Percentiles rank a stretch among this genome's conserved stretches.
These are phyloP conservation scores for Boletus tomentosulus DNA, from an alignment of 768 basidiomycete genomes.

Conservation along the genomic window DNA sequence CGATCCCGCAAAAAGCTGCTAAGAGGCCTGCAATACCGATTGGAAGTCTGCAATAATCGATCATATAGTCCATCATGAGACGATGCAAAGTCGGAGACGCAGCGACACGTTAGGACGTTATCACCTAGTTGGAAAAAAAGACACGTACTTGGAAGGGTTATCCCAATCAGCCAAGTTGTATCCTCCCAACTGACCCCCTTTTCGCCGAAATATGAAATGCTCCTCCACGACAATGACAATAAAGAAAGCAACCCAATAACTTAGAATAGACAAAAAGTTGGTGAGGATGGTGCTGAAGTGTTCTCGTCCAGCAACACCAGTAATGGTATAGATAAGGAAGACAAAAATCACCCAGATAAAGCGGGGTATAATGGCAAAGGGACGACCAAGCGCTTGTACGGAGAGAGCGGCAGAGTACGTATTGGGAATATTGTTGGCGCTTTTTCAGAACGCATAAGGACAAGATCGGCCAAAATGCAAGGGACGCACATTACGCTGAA, in stretches of 20 bases:
- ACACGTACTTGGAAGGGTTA: constrained; percentile 32
- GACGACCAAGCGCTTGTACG: constrained; percentile 41
- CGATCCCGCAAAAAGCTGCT: constrained; percentile 44
- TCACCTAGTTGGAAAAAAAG: too few relatives aligned
- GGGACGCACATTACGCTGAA: constrained; percentile 39
- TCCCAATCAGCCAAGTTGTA: constrained; percentile 52
- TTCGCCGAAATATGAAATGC: constrained; percentile 42
- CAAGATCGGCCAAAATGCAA: background rate
- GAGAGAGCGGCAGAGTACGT: constrained; percentile 47
- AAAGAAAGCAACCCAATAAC: constrained; percentile 47
- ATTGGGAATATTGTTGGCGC: constrained; percentile 39
- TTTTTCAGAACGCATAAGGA: constrained; percentile 8
- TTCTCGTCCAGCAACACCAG: constrained; percentile 40
- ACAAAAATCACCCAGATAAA: constrained; percentile 43
- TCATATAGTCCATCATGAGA: too few relatives aligned
- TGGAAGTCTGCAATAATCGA: constrained; percentile 38
- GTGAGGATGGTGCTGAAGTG: constrained; percentile 41
- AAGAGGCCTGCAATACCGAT: constrained; percentile 45
- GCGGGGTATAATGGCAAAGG: constrained; percentile 41
- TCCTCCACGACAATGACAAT: constrained; percentile 44
- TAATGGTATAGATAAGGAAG: constrained; percentile 37
- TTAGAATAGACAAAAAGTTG: constrained; percentile 41
- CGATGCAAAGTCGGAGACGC: too few relatives aligned
- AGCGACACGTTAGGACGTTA: too few relatives aligned
- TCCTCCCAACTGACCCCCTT: constrained; percentile 39